Base-by-base conservation (phyloP, 2,329 filamentous ascomycete species). In the Penicillium crustosum region DNA sequence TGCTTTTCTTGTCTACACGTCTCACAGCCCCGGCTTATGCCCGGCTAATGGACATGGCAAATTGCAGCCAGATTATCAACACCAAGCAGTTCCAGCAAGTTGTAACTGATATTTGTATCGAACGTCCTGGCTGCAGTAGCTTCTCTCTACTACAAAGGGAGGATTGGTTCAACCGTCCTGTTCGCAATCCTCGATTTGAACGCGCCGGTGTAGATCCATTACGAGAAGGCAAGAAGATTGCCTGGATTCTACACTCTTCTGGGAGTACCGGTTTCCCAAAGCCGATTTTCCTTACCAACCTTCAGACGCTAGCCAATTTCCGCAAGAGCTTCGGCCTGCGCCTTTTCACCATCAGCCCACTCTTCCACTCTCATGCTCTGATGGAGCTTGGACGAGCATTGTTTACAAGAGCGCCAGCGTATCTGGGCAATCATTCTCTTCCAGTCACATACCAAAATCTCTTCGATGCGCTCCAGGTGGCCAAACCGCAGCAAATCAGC, bases 261-360 rank as follows among this genome's bases (percentile, higher is more conserved):
- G 85, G 85, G 4, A 84, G 81, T 0, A 87, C 86, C 0, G 85
- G 85, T 0, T 74, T 87, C 0, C 85, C 85, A 0, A 88, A 88
- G 61, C 83, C 85, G 0, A 86, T 88, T 36, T 84, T 79, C 58
- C 79, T 84, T 35, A 82, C 79, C 0, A 82, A 88, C 58, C 68
- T 71, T 6, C 76, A 79, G 29, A 79, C 77, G 5, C 70, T 86
- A 5, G 75, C 76, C 6, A 83, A 82, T 55, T 82, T 78, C 7
- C 59, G 61, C 0, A 77, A 75, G 35, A 78, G 75, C 29, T 78
- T 79, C 55, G 74, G 70, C 1, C 68, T 82, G 68, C 77, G 76
- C 17, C 76, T 78, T 0, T 81, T 86, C 55, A 76, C 82, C 29
- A 81, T 83, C 3, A 74, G 84, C 0, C 84, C 85, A 0, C 71